Evolutionary conservation across 1,284 basidiomycete genomes (phyloP), one percentile per base, ranked within the genome.

Genomic region (Cryptococcus jaspeensis): DNA sequence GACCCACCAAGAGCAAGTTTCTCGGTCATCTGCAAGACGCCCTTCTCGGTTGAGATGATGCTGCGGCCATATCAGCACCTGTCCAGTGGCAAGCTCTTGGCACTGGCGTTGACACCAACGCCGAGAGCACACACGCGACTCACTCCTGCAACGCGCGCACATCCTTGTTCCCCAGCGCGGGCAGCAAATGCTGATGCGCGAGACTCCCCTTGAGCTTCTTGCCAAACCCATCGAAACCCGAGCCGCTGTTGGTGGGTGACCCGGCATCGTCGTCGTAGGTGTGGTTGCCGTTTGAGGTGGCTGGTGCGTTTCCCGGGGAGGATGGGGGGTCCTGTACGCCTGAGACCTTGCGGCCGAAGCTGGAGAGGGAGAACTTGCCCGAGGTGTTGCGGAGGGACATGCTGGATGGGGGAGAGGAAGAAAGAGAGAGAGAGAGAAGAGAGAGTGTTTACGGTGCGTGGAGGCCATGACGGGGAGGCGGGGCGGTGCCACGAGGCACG

Each of bases 11-110:
- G 7, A 15, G 70, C 67, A 15, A 76, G 60, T 22, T 65, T 65
- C 51, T 78, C 86, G 60, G 79, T 89, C 84, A 86, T 84, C 52
- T 83, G 80, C 44, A 95, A 80, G 15, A 94, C 87, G 5, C 82
- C 79, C 79, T 97, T 97, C 78, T 97, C 93, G 0, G 88, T 83
- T 2, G 85, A 87, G 61, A 97, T 97, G 61, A 95, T 81, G 68
- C 93, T 91, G 40, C 25, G 7, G 9, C 53, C 5, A 5, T n/a
- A 52, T 64, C 38, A 65, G 60, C 53, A 32, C 8, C 28, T 25
- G 23, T 37, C 20, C 41, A 7, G n/a, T 38, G 25, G n/a, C 18
- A 51, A 36, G 41, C 45, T 44, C 35, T 42, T 16, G 16, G n/a
- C 13, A 22, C 2, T 16, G 20, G 40, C 35, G 7, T 8, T n/a